phyloP scores from a whole-genome alignment of 768 basidiomycete species.

The Phanerochaete sordida region DNA sequence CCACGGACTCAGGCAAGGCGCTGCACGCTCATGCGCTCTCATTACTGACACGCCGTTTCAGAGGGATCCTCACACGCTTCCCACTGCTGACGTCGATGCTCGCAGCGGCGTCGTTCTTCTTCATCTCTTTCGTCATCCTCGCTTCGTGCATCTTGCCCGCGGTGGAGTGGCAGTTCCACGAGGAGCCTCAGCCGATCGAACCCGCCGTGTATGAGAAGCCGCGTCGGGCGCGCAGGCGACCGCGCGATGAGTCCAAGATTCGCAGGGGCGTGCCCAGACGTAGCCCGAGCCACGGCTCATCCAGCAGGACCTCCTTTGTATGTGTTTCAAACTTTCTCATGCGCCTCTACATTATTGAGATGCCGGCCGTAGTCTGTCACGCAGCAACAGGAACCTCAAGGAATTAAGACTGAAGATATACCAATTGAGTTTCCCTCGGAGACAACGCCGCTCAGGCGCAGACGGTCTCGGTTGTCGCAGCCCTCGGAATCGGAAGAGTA shows the following conservation, averaged over 20 bases:
- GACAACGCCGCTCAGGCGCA: conserved; percentile 9
- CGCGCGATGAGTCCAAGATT: not conserved
- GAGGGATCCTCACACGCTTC: conserved; percentile 68
- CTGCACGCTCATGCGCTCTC: not conserved
- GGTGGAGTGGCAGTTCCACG: conserved; percentile 25
- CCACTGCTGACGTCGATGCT: conserved; percentile 53
- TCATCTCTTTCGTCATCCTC: conserved; percentile 29
- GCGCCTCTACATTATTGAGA: too few species aligned
- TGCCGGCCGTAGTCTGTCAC: not conserved
- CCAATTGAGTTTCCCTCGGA: not conserved
- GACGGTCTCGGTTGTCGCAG: conserved; percentile 10
- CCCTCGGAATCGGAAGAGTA: conserved; percentile 8
- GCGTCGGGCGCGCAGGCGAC: not conserved
- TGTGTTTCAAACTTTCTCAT: not conserved
- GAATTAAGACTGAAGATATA: conserved; percentile 8
- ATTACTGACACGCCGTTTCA: conserved; percentile 23
- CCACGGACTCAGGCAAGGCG: conserved; percentile 63
- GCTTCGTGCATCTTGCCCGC: conserved; percentile 29
- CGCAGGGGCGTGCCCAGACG: conserved; percentile 4
- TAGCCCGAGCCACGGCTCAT: conserved; percentile 7
- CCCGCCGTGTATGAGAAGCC: conserved; percentile 1
- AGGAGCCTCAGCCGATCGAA: conserved; percentile 4
- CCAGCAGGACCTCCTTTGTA: conserved; percentile 4
- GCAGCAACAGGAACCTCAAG: not conserved
- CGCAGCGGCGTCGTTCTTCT: conserved; percentile 32